Conservation (phyloP, 2,329 filamentous ascomycete genomes). For the Diaporthe sp. region DNA sequence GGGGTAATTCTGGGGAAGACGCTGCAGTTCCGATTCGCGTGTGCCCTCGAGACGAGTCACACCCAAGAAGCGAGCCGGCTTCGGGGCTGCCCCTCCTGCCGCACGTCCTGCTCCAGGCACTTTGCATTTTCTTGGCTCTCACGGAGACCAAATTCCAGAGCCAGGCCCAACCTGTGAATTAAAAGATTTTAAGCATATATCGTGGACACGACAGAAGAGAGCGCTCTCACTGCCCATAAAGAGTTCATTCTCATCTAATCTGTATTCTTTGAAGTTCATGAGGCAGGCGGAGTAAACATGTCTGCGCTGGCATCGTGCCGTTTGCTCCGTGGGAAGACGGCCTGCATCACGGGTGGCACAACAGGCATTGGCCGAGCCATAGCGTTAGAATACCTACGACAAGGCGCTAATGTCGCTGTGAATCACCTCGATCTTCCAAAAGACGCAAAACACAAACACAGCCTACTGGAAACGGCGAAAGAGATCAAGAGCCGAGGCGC, state of each 20-base stretch:
- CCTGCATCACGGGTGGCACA: conserved; percentile 76
- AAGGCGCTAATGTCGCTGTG: conserved; percentile 74
- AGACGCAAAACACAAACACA: conserved; percentile 49
- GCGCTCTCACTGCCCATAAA: neutral
- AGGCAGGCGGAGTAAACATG: neutral
- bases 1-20: neutral
- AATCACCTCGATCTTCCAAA: conserved; percentile 68
- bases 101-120: neutral
- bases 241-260: neutral
- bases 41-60: neutral
- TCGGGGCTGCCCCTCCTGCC: neutral
- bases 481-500: conserved; percentile 47
- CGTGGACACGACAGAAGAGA: neutral
- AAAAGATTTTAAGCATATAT: neutral
- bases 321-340: conserved; percentile 70
- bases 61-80: neutral
- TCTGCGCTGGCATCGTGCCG: neutral
- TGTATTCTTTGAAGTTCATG: neutral
- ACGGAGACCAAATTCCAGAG: neutral
- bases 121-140: neutral
- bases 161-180: neutral
- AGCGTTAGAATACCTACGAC: conserved; percentile 73
- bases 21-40: neutral
- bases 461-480: conserved; percentile 52
- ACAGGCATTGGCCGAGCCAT: conserved; percentile 80